Percentiles rank a stretch among this genome's conserved stretches.
These are phyloP conservation scores for Wallacemonas sp. DNA, from an alignment of 208 protist genomes.

Conservation along the genomic window DNA sequence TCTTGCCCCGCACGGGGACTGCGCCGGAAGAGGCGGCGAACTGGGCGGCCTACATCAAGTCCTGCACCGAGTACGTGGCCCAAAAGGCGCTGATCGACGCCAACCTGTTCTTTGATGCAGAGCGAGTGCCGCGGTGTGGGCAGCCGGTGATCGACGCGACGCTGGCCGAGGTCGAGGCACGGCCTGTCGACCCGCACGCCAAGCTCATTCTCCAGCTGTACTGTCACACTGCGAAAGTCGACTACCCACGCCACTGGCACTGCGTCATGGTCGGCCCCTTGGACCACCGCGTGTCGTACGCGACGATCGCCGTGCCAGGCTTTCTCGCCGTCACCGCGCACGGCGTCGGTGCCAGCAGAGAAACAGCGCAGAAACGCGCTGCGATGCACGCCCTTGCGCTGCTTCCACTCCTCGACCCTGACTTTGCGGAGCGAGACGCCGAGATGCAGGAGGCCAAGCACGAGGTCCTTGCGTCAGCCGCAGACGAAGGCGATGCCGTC, in stretches of 20 bases:
- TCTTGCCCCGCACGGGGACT: neutral
- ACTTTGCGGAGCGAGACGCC: constrained; percentile 36
- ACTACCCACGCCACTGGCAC: constrained; percentile 42
- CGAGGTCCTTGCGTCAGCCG: neutral
- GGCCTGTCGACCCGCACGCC: constrained; percentile 29
- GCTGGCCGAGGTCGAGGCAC: constrained; percentile 56
- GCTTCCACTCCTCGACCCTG: constrained; percentile 65
- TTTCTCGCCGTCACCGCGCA: constrained; percentile 51
- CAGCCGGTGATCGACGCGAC: constrained; percentile 60
- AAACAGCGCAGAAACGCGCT: constrained; percentile 54
- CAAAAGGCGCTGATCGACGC: constrained; percentile 33
- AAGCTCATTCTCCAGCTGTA: constrained; percentile 57
- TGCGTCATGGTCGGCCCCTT: constrained; percentile 47
- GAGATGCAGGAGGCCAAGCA: constrained; percentile 13
- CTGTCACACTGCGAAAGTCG: constrained; percentile 24
- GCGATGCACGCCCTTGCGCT: constrained; percentile 83
- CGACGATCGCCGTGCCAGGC: constrained; percentile 64
- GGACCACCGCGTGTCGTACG: constrained; percentile 50
- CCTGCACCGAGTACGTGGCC: constrained; percentile 60
- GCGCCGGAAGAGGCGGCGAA: neutral
- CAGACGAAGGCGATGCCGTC: constrained; percentile 15
- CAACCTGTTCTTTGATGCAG: constrained; percentile 66
- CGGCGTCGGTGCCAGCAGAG: constrained; percentile 68
- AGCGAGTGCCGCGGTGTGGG: constrained; percentile 66
- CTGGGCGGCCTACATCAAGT: constrained; percentile 72